Evolutionary conservation across 1,284 basidiomycete species (phyloP).

Genomic region (Malassezia slooffiae): DNA sequence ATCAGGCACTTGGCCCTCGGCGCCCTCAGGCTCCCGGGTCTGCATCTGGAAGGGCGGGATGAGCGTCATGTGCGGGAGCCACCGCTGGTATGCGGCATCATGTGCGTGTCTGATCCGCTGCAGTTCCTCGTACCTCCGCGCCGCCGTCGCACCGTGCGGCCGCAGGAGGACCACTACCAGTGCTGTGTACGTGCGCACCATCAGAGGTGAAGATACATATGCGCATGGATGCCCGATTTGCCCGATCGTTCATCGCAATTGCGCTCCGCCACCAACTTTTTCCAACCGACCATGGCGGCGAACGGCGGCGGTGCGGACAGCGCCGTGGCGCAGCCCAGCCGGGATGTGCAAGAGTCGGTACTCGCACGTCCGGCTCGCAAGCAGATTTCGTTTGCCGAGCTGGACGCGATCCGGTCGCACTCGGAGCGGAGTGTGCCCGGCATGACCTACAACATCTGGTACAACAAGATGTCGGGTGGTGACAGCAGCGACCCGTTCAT

Average conservation of each 20-base stretch:
- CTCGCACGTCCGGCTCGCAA: conserved; percentile 34
- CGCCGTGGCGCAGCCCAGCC: conserved; percentile 11
- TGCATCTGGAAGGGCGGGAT: conserved; percentile 7
- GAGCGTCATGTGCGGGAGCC: conserved; percentile 14
- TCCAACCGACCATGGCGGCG: conserved; percentile 1
- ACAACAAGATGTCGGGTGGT: conserved; percentile 84
- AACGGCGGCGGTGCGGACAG: neutral
- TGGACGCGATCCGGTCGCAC: conserved; percentile 33
- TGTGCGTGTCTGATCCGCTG: conserved; percentile 7
- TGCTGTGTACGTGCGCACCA: conserved; percentile 3
- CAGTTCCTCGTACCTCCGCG: conserved; percentile 2
- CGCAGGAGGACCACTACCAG: conserved; percentile 10
- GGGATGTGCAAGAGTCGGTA: too few species aligned
- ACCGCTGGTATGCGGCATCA: conserved; percentile 12
- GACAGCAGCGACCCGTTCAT: conserved; percentile 48
- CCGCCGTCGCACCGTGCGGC: conserved; percentile 2
- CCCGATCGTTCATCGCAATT: neutral
- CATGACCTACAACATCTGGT: conserved; percentile 69
- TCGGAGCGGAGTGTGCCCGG: conserved; percentile 32
- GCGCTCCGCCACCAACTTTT: neutral
- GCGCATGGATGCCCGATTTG: conserved; percentile 7
- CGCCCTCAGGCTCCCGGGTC: neutral
- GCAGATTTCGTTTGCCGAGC: conserved; percentile 34
- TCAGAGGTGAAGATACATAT: too few species aligned
- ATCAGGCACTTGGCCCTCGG: neutral